A percentile compares a stretch with the other conserved stretches of the same genome.
Conservation (phyloP, 345 rosid genomes). For the Hirschfeldia incana region DNA sequence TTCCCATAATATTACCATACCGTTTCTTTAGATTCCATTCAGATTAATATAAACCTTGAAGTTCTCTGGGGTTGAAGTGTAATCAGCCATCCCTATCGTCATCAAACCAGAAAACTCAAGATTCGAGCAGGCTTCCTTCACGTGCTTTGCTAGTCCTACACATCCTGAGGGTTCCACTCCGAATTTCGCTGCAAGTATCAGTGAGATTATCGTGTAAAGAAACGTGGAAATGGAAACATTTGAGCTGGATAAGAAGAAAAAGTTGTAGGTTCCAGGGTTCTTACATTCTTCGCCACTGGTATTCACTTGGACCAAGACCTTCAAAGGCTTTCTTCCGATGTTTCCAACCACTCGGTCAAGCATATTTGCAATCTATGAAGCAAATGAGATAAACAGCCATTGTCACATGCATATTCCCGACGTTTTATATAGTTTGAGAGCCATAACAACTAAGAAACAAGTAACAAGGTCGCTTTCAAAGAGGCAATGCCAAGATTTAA, state of each 20-base stretch:
- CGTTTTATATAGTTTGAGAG: neutral
- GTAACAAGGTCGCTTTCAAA: neutral
- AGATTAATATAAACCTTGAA: constrained; percentile 58
- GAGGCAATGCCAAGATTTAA: neutral
- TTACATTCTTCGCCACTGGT: constrained; percentile 98
- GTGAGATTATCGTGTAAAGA: constrained; percentile 6
- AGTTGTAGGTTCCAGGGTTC: constrained; percentile 28
- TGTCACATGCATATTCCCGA: neutral
- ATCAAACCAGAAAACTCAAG: constrained; percentile 87
- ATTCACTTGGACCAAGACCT: constrained; percentile 88
- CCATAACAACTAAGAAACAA: neutral
- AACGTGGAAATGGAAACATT: neutral
- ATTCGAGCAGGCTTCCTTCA: constrained; percentile 62
- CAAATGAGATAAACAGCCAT: neutral
- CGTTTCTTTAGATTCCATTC: neutral
- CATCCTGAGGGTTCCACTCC: constrained; percentile 89
- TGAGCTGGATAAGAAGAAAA: neutral
- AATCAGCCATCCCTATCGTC: constrained; percentile 97
- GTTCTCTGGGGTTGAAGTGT: constrained; percentile 91
- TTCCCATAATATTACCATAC: neutral
- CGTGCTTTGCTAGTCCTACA: constrained; percentile 75
- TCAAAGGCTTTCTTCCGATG: constrained; percentile 76
- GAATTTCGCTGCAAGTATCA: constrained; percentile 63
- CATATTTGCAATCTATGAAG: constrained; percentile 79
- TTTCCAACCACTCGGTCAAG: constrained; percentile 68